phyloP scores from a whole-genome alignment of 192 early-diverging fungal genomes.

The Backusella luteola region DNA sequence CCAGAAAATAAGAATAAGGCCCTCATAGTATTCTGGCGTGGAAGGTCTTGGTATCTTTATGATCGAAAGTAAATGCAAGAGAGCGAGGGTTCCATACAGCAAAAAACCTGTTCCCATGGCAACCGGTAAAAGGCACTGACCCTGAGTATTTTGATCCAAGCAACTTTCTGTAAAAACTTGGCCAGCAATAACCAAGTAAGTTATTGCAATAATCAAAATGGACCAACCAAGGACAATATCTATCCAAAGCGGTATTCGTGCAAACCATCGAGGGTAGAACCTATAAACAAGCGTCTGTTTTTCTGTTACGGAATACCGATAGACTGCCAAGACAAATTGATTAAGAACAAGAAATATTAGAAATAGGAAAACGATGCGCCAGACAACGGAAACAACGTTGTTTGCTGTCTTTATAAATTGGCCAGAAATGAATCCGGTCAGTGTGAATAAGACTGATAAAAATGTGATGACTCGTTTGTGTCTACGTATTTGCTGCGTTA shows the following conservation, averaged over 20 bases:
- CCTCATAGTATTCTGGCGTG: slow-evolving; percentile 42
- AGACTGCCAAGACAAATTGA: neutral
- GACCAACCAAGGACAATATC: slow-evolving; percentile 11
- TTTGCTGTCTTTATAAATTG: neutral
- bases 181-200: slow-evolving; percentile 12
- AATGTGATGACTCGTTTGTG: neutral
- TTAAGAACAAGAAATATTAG: neutral
- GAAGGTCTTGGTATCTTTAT: slow-evolving; percentile 33
- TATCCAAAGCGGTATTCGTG: neutral
- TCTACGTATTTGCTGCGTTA: slow-evolving; percentile 32
- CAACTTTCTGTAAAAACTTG: slow-evolving; percentile 5
- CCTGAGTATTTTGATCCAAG: neutral
- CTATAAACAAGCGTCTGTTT: neutral
- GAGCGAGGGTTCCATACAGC: slow-evolving; percentile 40
- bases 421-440: slow-evolving; percentile 13
- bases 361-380: neutral
- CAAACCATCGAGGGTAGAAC: neutral
- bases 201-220: slow-evolving; percentile 7
- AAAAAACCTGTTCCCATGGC: slow-evolving; percentile 45
- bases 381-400: neutral
- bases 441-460: slow-evolving; percentile 1
- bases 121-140: slow-evolving; percentile 38
- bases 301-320: slow-evolving; percentile 6
- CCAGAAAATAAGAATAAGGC: slow-evolving; percentile 39
- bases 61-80: slow-evolving; percentile 43